Conservation (phyloP, 176 grass and related monocot genomes). For the Alloteropsis semialata region DNA sequence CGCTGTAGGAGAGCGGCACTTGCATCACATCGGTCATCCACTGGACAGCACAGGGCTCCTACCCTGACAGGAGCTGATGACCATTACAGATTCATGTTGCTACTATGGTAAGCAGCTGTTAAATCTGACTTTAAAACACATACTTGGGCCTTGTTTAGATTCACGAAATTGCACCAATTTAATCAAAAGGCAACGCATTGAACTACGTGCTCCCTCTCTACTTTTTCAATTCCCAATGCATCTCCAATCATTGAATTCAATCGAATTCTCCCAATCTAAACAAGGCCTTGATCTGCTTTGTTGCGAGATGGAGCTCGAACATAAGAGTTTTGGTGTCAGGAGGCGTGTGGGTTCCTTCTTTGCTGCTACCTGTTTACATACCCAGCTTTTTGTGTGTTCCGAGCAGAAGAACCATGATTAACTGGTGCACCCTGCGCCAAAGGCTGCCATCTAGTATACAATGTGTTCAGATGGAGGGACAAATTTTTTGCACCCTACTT, state of each 20-base stretch:
- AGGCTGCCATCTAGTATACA: conserved; percentile 15
- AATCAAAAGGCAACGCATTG: too few species aligned
- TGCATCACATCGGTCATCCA: conserved; percentile 15
- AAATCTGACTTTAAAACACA: conserved; percentile 34
- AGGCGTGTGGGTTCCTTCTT: conserved; percentile 28
- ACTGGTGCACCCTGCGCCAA: conserved; percentile 33
- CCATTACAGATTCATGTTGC: conserved; percentile 20
- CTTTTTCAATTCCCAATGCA: too few species aligned
- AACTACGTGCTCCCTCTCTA: too few species aligned
- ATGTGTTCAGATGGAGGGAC: too few species aligned
- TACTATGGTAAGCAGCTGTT: conserved; percentile 35
- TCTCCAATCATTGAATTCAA: too few species aligned
- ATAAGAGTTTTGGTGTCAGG: conserved; percentile 12
- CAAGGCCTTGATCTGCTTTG: conserved; percentile 23
- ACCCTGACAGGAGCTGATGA: neutral
- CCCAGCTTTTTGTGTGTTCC: conserved; percentile 36
- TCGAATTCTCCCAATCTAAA: too few species aligned
- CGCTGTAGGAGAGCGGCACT: neutral
- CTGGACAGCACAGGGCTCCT: conserved; percentile 25
- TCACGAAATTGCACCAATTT: too few species aligned
- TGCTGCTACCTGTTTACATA: conserved; percentile 27
- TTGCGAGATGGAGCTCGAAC: conserved; percentile 18
- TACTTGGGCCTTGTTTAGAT: too few species aligned
- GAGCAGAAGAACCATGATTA: conserved; percentile 35
- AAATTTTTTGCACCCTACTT: too few species aligned